Percentiles rank a stretch among this genome's conserved stretches.
Conservation (phyloP, 371 early-diverging fungal genomes). For the Mucor saturninus region DNA sequence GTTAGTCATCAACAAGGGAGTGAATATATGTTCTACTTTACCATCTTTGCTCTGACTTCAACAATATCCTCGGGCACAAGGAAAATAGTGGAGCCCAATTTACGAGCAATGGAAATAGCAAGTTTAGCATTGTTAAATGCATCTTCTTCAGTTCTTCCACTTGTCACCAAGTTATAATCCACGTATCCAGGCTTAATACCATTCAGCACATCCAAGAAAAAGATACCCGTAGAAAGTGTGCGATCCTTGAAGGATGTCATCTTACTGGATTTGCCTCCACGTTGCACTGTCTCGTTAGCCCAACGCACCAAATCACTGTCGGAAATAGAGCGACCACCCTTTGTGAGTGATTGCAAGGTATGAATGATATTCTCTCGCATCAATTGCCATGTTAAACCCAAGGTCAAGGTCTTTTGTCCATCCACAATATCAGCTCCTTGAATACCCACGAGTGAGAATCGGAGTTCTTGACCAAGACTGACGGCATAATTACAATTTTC, state of each 20-base stretch:
- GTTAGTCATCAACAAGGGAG: neutral
- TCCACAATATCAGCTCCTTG: conserved; percentile 95
- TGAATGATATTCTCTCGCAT: conserved; percentile 96
- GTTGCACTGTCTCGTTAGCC: conserved; percentile 86
- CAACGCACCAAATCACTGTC: conserved; percentile 92
- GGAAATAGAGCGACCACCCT: conserved; percentile 81
- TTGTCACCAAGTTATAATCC: conserved; percentile 85
- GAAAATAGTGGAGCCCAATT: conserved; percentile 95
- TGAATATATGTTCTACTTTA: conserved; percentile 17
- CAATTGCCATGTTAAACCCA: conserved; percentile 94
- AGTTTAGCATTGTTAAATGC: conserved; percentile 88
- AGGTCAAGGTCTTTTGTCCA: conserved; percentile 84
- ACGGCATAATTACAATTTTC: conserved; percentile 96
- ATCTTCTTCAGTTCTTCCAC: conserved; percentile 79
- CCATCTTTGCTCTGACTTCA: conserved; percentile 90
- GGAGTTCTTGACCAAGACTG: conserved; percentile 80
- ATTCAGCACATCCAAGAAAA: conserved; percentile 91
- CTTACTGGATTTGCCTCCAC: conserved; percentile 68
- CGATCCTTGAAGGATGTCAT: conserved; percentile 89
- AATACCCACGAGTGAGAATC: conserved; percentile 93
- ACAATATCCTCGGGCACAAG: conserved; percentile 95
- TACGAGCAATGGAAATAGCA: conserved; percentile 94
- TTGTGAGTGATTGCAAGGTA: conserved; percentile 84
- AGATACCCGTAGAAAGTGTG: conserved; percentile 76
- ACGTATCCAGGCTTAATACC: conserved; percentile 91